Evolutionary conservation across 257 asterid species (phyloP), one percentile per base, ranked within the genome.

Genomic region (Primulina tabacum): DNA sequence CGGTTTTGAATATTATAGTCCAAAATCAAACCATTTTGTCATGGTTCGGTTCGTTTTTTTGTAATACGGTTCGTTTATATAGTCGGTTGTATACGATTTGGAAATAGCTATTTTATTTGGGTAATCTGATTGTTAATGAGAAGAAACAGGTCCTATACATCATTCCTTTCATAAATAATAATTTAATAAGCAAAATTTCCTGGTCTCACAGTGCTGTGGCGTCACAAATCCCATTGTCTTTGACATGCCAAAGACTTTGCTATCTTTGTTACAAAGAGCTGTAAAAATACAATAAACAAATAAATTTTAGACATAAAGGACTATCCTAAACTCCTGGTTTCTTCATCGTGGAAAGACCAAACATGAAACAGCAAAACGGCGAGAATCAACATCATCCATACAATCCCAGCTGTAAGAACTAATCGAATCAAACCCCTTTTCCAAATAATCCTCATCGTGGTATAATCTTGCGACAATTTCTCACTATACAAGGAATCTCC

Each of bases 231-330:
- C 99, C 94, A 90, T 84, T 43, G 86, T 83, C 88, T 85, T 75
- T 74, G 90, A 73, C 82, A 86, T 75, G 70, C 76, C 89, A 78
- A 80, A 89, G 32, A 92, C 91, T 82, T 83, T 89, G 81, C 97
- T 88, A 9, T 89, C 95, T 84, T 85, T 93, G 85, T 90, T 93
- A 85, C 97, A 93, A 62, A 89, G 85, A 78, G 91, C 97, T 93
- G 96, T 82, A 81, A 24, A 30, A 30, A 74, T 52, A 50, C 75
- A 74, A 56, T 9, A 71, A 63, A 71, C 53, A 43, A 43, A 43
- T 43, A 43, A 38, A 43, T 43, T 2, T 43, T 43, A 2, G 53
- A 38, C 12, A 38, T 7, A 11, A 43, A 43, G n/a, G 53, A 12
- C 53, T 11, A 43, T 43, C 53, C 53, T 12, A 43, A 1, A 12